Evolutionary conservation across 2,329 filamentous ascomycete species (phyloP).

Genomic region (Hypoxylon sp.): DNA sequence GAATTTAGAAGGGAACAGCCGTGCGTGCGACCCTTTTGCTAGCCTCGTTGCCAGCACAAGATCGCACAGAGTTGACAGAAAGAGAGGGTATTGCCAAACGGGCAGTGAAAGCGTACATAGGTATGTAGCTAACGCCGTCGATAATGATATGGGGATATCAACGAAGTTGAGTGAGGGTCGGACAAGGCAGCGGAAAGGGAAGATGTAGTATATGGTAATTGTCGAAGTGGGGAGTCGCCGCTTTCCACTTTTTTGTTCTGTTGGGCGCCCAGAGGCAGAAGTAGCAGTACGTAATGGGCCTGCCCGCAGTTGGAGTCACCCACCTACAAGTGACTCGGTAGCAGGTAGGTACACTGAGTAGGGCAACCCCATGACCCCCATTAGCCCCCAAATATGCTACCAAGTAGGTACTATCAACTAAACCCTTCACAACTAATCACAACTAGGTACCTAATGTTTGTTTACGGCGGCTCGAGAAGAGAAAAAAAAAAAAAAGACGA

Average conservation of each 20-base stretch:
- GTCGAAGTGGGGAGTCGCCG: slow-evolving; percentile 10
- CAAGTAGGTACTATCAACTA: no score
- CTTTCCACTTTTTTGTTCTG: slow-evolving; percentile 27
- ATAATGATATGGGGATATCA: slow-evolving; percentile 9
- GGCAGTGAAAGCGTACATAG: neutral
- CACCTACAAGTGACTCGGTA: neutral
- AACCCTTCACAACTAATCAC: no score
- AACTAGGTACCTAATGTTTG: no score
- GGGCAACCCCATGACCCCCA: neutral
- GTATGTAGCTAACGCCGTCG: slow-evolving; percentile 6
- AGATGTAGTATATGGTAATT: slow-evolving; percentile 7
- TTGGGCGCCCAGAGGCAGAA: slow-evolving; percentile 31
- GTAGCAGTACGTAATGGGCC: slow-evolving; percentile 40
- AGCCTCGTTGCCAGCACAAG: slow-evolving; percentile 27
- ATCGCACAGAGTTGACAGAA: slow-evolving; percentile 11
- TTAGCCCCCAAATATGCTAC: no score
- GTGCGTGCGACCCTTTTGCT: slow-evolving; percentile 26
- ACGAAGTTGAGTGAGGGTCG: slow-evolving; percentile 12
- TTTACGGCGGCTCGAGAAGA: neutral
- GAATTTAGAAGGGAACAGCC: neutral
- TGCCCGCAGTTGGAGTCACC: slow-evolving; percentile 4
- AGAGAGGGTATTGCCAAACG: slow-evolving; percentile 7
- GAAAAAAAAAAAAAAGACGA: neutral
- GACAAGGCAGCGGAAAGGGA: slow-evolving; percentile 8
- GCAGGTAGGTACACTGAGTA: neutral